Evolutionary conservation across 148 eudicot genomes (phyloP).

Genomic region (Nepenthes gracilis): DNA sequence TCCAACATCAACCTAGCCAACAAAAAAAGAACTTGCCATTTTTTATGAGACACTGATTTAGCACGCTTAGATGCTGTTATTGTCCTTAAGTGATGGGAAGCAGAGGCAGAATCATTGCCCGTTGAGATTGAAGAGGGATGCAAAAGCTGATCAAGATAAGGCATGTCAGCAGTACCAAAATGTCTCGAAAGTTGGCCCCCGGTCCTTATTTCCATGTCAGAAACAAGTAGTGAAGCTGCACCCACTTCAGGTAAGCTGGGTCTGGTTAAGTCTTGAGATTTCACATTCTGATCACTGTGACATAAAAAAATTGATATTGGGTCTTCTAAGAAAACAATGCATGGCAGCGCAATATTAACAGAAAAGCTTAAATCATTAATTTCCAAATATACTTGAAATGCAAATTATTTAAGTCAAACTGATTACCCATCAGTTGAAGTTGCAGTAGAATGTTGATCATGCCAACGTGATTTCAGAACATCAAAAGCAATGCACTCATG

Average conservation of each 20-base stretch:
- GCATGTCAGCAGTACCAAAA: conserved; percentile 89
- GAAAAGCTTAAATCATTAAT: neutral
- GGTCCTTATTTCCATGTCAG: conserved; percentile 72
- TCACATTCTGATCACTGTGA: conserved; percentile 51
- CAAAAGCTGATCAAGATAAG: conserved; percentile 88
- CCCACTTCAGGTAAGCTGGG: conserved; percentile 89
- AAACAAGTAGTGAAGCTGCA: conserved; percentile 88
- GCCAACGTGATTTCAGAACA: conserved; percentile 93
- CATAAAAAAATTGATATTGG: conserved; percentile 11
- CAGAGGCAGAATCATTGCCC: conserved; percentile 66
- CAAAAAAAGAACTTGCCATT: conserved; percentile 40
- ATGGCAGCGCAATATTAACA: neutral
- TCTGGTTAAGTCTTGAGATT: conserved; percentile 44
- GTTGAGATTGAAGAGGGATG: conserved; percentile 87
- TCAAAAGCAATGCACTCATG: conserved; percentile 66
- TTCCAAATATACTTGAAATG: too few species aligned
- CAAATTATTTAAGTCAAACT: conserved; percentile 5
- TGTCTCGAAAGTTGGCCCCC: conserved; percentile 73
- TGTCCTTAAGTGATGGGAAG: conserved; percentile 84
- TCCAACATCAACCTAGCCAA: too few species aligned
- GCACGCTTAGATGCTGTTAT: conserved; percentile 86
- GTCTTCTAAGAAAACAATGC: conserved; percentile 6
- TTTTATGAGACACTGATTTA: conserved; percentile 60
- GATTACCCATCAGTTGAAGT: conserved; percentile 61
- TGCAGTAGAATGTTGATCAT: conserved; percentile 47